Base-by-base conservation (phyloP, 2,329 filamentous ascomycete species). In the Aspergillus awamori region DNA sequence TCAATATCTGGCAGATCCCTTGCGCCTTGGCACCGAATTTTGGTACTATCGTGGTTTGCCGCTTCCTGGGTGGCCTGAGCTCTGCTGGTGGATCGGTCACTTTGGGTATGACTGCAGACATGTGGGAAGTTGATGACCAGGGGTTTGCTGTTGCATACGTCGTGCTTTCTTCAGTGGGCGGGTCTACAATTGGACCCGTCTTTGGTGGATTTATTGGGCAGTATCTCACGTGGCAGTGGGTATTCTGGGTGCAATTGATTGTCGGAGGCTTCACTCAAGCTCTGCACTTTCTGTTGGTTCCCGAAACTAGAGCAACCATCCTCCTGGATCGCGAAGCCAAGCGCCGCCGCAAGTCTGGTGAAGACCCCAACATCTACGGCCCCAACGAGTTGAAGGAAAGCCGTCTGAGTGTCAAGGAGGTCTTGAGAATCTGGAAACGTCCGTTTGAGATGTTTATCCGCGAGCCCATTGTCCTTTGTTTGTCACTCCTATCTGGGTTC, bases 211-310 rank as follows among this genome's bases (percentile, higher is more conserved):
- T 93, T 69, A 85, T 89, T 22, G 85, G 93, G 73, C 75, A 85
- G 38, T 87, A 86, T 66, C 80, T 90, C 0, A 71, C 78, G 30
- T 95, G 91, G 91, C 83, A 84, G 65, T 93, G 89, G 89, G 86
- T 83, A 57, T 93, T 94, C 73, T 95, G 92, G 91, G 90, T 94
- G 62, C 90, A 93, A 75, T 84, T 94, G 65, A 92, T 93, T 66
- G 87, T 94, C 57, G 91, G 91, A n/a, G 88, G 78, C 8, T 82
- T 86, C 36, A 86, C 92, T 2, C 90, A 93, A 70, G 17, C 85
- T 4, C 70, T 90, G 4, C 90, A 93, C 72, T 79, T 89, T 53
- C 70, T 90, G 60, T 81, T 86, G 6, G 91, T 95, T 1, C 91
- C 91, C 1, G 92, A 95, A 75, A 95, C 92, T 0, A 84, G 91